Percentiles rank a stretch among this genome's conserved stretches.
Conservation (phyloP, 306 rosid species). For the Senna siamea region DNA sequence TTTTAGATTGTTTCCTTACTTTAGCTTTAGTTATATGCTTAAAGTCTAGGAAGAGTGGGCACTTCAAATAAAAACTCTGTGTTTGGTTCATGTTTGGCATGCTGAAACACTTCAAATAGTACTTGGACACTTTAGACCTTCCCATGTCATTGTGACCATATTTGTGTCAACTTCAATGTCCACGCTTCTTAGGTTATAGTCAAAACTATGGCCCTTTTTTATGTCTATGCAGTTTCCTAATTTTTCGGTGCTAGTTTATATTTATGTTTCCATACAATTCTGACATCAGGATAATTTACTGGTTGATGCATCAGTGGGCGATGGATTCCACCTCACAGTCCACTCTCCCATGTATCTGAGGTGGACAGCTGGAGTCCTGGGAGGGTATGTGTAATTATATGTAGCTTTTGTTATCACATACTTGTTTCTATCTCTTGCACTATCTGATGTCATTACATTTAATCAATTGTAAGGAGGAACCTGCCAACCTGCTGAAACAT, state of each 20-base stretch:
- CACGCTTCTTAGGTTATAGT: too few relatives aligned
- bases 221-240: conserved; percentile 29
- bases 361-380: conserved; percentile 83
- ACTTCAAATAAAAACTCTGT: too few relatives aligned
- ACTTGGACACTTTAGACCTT: too few relatives aligned
- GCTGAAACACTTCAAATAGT: too few relatives aligned
- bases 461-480: neutral
- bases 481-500: neutral
- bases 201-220: too few relatives aligned
- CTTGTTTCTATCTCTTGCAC: conserved; percentile 31
- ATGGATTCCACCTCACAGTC: conserved; percentile 69
- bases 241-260: conserved; percentile 54
- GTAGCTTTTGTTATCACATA: conserved; percentile 26
- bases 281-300: conserved; percentile 50
- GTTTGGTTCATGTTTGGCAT: too few relatives aligned
- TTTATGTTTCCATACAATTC: conserved; percentile 68
- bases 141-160: too few relatives aligned
- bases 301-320: conserved; percentile 98
- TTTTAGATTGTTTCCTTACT: conserved; percentile 25
- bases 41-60: too few relatives aligned
- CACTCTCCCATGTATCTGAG: conserved; percentile 74
- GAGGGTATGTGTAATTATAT: conserved; percentile 58
- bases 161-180: too few relatives aligned
- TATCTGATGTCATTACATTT: neutral
- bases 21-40: conserved; percentile 32